Evolutionary conservation across 495 filamentous ascomycete genomes (phyloP).

Genomic region (Lepidopterella palustris): DNA sequence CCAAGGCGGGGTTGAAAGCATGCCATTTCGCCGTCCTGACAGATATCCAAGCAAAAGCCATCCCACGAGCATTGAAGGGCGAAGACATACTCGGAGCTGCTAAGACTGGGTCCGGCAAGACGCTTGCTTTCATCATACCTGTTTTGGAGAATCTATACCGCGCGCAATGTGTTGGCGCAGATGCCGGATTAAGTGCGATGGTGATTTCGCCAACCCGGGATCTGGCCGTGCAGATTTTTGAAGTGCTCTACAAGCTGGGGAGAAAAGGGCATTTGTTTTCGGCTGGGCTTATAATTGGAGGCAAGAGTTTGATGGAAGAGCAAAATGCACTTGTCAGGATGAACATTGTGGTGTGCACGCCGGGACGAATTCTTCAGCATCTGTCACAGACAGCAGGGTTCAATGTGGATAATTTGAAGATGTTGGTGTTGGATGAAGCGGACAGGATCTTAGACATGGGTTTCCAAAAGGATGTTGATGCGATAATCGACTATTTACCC

Average conservation of each 20-base stretch:
- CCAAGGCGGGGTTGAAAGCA: constrained; percentile 68
- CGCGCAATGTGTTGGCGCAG: constrained; percentile 78
- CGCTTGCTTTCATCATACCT: constrained; percentile 84
- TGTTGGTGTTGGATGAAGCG: constrained; percentile 92
- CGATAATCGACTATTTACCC: constrained; percentile 87
- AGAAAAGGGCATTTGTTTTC: constrained; percentile 79
- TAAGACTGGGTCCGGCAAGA: constrained; percentile 96
- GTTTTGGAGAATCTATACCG: constrained; percentile 94
- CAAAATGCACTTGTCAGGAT: constrained; percentile 79
- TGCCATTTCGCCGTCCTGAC: constrained; percentile 87
- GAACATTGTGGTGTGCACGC: constrained; percentile 97
- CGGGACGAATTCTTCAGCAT: constrained; percentile 91
- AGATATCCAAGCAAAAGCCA: constrained; percentile 82
- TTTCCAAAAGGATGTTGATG: constrained; percentile 85
- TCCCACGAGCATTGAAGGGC: constrained; percentile 79
- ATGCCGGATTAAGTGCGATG: constrained; percentile 79
- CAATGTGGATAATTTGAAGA: constrained; percentile 81
- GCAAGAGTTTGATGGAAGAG: constrained; percentile 84
- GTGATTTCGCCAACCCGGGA: constrained; percentile 94
- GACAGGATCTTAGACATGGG: constrained; percentile 98
- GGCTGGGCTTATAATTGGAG: constrained; percentile 91
- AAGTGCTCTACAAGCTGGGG: constrained; percentile 85
- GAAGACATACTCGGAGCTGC: constrained; percentile 89
- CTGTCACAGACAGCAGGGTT: constrained; percentile 89
- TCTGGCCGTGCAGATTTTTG: constrained; percentile 94